Evolutionary conservation across 495 filamentous ascomycete species (phyloP), one percentile per base, ranked within the genome.

Genomic region (Pseudevernia furfuracea): DNA sequence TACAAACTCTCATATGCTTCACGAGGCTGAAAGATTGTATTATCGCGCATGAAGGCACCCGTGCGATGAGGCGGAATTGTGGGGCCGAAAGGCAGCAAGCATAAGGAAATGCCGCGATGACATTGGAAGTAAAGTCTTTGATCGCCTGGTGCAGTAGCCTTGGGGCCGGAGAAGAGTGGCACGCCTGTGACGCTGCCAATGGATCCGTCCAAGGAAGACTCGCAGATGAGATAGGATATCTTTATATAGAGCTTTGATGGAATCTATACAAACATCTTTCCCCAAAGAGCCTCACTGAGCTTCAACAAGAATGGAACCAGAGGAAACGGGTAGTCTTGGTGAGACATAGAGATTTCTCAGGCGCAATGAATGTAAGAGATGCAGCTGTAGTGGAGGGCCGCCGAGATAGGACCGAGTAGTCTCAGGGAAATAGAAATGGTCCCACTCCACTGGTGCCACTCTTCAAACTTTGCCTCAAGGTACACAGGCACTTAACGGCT

Each of bases 371-470:
- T 44, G 38, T 17, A 55, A 41, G 52, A 56, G n/a, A 39, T 34
- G 52, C 25, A 53, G 37, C 25, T 63, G 49, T 56, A 57, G 61
- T 55, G 49, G 49, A 21, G 19, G 61, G 49, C 48, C 23, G 61
- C 61, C 49, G 61, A 63, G 55, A 55, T 56, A 63, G 49, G 23
- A 43, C 61, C 61, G 49, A 41, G 52, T 11, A 34, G 49, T 32
- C 3, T 49, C 14, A 53, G 49, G 14, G 12, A 30, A 34, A 34
- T 9, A 4, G 12, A 30, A 34, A 34, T 9, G 52, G 52, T 55
- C 52, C 52, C 52, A 53, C 49, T 36, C 34, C 7, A 34, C n/a
- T n/a, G 49, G 49, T 53, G 28, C 49, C 28, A 53, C 49, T 49
- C 23, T 49, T 49, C 46, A 53, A 32, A 53, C 49, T 55, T 55